These are phyloP conservation scores for Fraxinus pennsylvanica DNA, from an alignment of 257 asterid genomes.

Conservation along the genomic window DNA sequence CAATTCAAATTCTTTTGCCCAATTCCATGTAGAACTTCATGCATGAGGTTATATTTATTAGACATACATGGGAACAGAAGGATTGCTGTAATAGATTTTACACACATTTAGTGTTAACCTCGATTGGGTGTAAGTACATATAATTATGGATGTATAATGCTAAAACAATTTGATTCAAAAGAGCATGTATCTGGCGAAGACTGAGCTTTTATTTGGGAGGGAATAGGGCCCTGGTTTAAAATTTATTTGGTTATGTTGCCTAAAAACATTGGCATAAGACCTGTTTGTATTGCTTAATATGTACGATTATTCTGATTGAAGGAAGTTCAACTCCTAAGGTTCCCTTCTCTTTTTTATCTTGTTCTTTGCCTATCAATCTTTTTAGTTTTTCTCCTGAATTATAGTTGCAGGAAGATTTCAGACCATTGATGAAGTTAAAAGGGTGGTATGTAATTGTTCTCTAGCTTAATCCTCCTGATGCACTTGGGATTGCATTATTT, in stretches of 20 bases:
- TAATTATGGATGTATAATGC: no score
- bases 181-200: not conserved
- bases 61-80: no score
- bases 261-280: not conserved
- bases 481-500: not conserved
- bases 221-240: not conserved
- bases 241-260: not conserved
- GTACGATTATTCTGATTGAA: not conserved
- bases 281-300: not conserved
- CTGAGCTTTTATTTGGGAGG: not conserved
- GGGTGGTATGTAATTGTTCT: constrained; percentile 31
- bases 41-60: not conserved
- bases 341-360: not conserved
- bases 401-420: constrained; percentile 33
- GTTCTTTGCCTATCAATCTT: not conserved
- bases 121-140: not conserved
- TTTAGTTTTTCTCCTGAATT: constrained; percentile 1
- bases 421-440: constrained; percentile 27
- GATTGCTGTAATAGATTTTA: no score
- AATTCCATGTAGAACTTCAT: not conserved
- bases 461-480: constrained; percentile 15
- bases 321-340: not conserved
- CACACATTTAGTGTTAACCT: not conserved
- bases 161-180: no score
- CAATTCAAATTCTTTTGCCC: not conserved